A percentile compares a stretch with the other conserved stretches of the same genome.
These are phyloP conservation scores for Talaromyces ruber DNA, from an alignment of 495 filamentous ascomycete genomes.

Conservation along the genomic window DNA sequence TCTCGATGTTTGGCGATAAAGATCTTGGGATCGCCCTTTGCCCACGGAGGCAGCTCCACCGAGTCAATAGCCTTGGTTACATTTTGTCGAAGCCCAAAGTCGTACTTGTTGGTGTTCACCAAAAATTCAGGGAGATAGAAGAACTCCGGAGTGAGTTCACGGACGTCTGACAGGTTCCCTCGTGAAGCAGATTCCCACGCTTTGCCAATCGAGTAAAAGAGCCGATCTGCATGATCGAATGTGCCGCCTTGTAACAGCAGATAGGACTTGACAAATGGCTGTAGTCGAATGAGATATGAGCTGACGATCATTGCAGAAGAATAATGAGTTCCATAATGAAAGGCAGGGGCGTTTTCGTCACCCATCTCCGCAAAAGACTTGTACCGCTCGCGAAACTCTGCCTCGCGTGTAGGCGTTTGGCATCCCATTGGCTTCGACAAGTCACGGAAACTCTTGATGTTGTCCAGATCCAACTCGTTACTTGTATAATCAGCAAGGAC, in stretches of 20 bases:
- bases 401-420: slow-evolving; percentile 66
- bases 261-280: slow-evolving; percentile 94
- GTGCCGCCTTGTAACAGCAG: slow-evolving; percentile 94
- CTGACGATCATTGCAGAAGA: slow-evolving; percentile 98
- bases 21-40: slow-evolving; percentile 91
- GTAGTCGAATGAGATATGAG: slow-evolving; percentile 88
- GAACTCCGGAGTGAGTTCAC: slow-evolving; percentile 93
- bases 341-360: slow-evolving; percentile 66
- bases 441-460: slow-evolving; percentile 81
- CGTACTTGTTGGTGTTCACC: slow-evolving; percentile 82
- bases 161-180: slow-evolving; percentile 86
- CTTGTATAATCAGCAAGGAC: slow-evolving; percentile 93
- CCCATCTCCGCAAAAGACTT: slow-evolving; percentile 86
- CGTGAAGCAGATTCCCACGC: slow-evolving; percentile 86
- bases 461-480: slow-evolving; percentile 80
- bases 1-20: slow-evolving; percentile 93
- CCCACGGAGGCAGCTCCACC: slow-evolving; percentile 87
- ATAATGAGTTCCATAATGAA: slow-evolving; percentile 98
- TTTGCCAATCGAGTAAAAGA: slow-evolving; percentile 89
- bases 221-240: slow-evolving; percentile 90
- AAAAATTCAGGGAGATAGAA: slow-evolving; percentile 94
- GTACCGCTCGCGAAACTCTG: slow-evolving; percentile 74
- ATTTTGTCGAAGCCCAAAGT: slow-evolving; percentile 82
- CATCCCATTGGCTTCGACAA: slow-evolving; percentile 94
- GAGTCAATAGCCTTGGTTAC: slow-evolving; percentile 69